Conservation (phyloP, 306 rosid species). For the Fragaria nilgerrensis region DNA sequence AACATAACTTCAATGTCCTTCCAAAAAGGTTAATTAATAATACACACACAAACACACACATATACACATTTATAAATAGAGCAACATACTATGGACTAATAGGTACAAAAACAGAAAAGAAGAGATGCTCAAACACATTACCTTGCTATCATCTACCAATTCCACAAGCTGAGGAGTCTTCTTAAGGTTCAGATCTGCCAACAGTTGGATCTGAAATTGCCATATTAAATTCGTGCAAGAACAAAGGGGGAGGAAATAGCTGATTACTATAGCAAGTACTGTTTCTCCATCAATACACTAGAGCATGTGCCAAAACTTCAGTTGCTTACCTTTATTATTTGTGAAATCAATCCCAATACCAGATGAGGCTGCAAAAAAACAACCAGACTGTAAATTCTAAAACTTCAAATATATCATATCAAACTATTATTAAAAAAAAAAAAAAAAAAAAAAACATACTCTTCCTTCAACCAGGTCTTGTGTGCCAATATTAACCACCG, state of each 20-base stretch:
- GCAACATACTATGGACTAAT: constrained; percentile 1
- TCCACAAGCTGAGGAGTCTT: constrained; percentile 98
- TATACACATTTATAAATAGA: neutral
- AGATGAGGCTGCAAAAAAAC: constrained; percentile 82
- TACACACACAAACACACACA: too few species aligned
- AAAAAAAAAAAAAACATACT: constrained; percentile 50
- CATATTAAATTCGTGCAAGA: constrained; percentile 22
- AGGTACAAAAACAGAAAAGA: constrained; percentile 4
- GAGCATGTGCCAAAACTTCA: constrained; percentile 17
- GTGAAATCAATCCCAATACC: constrained; percentile 88
- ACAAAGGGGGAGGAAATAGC: constrained; percentile 11
- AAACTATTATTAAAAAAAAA: constrained; percentile 6
- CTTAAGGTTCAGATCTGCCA: constrained; percentile 94
- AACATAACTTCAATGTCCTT: constrained; percentile 19
- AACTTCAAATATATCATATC: neutral
- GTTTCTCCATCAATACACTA: neutral
- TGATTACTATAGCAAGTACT: constrained; percentile 19
- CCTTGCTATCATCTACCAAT: constrained; percentile 81
- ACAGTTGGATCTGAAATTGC: constrained; percentile 77
- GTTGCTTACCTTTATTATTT: constrained; percentile 82
- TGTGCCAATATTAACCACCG: constrained; percentile 88
- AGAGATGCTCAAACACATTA: constrained; percentile 24
- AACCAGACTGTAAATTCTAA: constrained; percentile 27
- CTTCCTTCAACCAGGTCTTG: constrained; percentile 96
- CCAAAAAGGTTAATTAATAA: neutral